Conservation (phyloP, 2,329 filamentous ascomycete genomes). For the Calonectria pauciramosa region DNA sequence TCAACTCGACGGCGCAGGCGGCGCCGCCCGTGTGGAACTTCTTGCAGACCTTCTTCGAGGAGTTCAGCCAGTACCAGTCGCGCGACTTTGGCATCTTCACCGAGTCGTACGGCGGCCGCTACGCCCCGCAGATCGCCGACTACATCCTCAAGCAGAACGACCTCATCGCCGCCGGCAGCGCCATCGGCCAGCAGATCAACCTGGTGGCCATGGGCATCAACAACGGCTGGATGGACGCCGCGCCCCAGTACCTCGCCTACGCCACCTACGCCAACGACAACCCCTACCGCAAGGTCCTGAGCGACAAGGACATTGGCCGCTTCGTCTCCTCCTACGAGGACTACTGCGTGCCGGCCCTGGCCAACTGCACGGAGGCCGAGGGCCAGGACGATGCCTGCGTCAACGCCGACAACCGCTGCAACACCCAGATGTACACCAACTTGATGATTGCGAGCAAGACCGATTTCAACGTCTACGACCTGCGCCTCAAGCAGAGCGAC, state of each 20-base stretch:
- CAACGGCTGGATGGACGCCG: slow-evolving; percentile 68
- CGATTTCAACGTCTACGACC: slow-evolving; percentile 62
- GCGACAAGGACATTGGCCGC: slow-evolving; percentile 31
- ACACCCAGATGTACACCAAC: slow-evolving; percentile 44
- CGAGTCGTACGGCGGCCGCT: slow-evolving; percentile 71
- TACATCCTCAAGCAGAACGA: slow-evolving; percentile 71
- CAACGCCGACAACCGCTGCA: slow-evolving; percentile 44
- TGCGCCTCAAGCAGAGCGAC: slow-evolving; percentile 50
- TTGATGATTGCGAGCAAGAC: slow-evolving; percentile 40
- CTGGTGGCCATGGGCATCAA: slow-evolving; percentile 69
- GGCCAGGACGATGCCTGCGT: slow-evolving; percentile 46
- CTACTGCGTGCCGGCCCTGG: slow-evolving; percentile 40
- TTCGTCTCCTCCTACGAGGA: slow-evolving; percentile 48
- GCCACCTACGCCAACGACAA: slow-evolving; percentile 51
- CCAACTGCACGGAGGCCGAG: slow-evolving; percentile 39
- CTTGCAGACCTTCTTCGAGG: slow-evolving; percentile 72
- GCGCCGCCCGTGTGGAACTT: slow-evolving; percentile 63
- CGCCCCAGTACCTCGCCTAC: slow-evolving; percentile 51
- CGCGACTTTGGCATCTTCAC: slow-evolving; percentile 69
- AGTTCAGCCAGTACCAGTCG: slow-evolving; percentile 73
- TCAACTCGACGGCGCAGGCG: slow-evolving; percentile 49
- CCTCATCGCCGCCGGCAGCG: slow-evolving; percentile 58
- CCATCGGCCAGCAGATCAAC: slow-evolving; percentile 58
- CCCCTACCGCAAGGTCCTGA: slow-evolving; percentile 48
- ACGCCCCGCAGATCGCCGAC: slow-evolving; percentile 67